These are phyloP conservation scores for Lathyrus sativus DNA, from an alignment of 306 rosid species.

Conservation along the genomic window DNA sequence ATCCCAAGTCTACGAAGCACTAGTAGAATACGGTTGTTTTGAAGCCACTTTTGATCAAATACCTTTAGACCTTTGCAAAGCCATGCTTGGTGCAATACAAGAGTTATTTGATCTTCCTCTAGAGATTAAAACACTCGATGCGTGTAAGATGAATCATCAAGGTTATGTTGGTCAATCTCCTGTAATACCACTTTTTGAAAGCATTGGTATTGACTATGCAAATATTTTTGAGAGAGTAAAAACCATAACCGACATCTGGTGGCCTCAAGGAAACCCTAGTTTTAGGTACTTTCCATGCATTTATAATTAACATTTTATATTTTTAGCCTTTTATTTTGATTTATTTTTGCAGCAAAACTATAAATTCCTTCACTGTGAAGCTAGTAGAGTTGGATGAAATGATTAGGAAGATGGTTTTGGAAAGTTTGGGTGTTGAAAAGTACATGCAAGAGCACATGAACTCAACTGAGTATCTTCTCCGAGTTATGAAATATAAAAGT, in stretches of 20 bases:
- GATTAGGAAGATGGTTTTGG: conserved; percentile 20
- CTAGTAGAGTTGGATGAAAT: conserved; percentile 58
- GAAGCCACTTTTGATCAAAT: conserved; percentile 42
- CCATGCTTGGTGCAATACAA: conserved; percentile 42
- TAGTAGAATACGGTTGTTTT: neutral
- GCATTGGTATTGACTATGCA: conserved; percentile 64
- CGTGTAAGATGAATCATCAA: conserved; percentile 57
- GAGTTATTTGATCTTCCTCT: conserved; percentile 71
- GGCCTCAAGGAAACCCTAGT: conserved; percentile 65
- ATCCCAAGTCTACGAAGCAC: neutral
- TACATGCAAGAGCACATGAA: conserved; percentile 67
- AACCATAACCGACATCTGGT: conserved; percentile 39
- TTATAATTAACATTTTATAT: neutral
- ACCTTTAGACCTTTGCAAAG: conserved; percentile 42
- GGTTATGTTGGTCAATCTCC: conserved; percentile 73
- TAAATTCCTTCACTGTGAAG: conserved; percentile 44
- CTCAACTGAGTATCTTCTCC: conserved; percentile 68
- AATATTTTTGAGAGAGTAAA: conserved; percentile 44
- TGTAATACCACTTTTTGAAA: conserved; percentile 60
- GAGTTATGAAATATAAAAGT: conserved; percentile 67
- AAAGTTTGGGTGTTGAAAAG: conserved; percentile 65
- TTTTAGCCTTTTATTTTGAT: too few species aligned
- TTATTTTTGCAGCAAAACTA: conserved; percentile 30
- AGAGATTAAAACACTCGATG: conserved; percentile 54
- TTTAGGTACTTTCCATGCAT: conserved; percentile 43